Base-by-base conservation (phyloP, 1,139 yeast genomes). In the Candida glucosophila region DNA sequence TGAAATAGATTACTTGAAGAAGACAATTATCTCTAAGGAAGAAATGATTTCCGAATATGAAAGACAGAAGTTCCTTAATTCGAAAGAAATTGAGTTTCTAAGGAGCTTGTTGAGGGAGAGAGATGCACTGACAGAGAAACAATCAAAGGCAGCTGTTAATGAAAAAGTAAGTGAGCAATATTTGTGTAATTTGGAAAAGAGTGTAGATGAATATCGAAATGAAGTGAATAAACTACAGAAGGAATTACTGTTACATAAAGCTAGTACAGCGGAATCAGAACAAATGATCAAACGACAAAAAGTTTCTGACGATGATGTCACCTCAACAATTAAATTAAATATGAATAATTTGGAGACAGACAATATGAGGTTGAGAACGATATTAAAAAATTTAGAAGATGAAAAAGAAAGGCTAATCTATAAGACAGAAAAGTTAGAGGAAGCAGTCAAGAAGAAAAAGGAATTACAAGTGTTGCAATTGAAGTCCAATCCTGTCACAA, bases 401-500 rank as follows among this genome's bases (percentile, higher is more conserved):
- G 60, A 61, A 28, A 29, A 69, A 6, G 42, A 45, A 14, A 44
- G 53, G 4, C 38, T 61, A 3, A 40, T 45, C 12, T n/a, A n/a
- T n/a, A n/a, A n/a, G n/a, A n/a, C n/a, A n/a, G n/a, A n/a, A n/a
- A n/a, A n/a, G n/a, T n/a, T n/a, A n/a, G n/a, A n/a, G n/a, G 7
- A 7, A 10, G 33, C 55, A 5, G 31, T 46, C 17, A 15, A 32
- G 9, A 65, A 69, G 33, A 58, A 57, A 30, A 41, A 49, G n/a
- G 49, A 50, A 23, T 46, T 64, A 4, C 66, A 76, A 24, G 62
- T 82, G 1, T 49, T 85, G 12, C 83, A 81, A 47, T 51, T 81
- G 28, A 64, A 76, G 29, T 65, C 71, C 20, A 82, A 79, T 43
- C 93, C 94, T 1, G 65, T 77, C n/a, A 38, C 67, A 3, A 60